Evolutionary conservation across 176 grass and related monocot species (phyloP), one percentile per base, ranked within the genome.

Genomic region (Oryza australiensis): DNA sequence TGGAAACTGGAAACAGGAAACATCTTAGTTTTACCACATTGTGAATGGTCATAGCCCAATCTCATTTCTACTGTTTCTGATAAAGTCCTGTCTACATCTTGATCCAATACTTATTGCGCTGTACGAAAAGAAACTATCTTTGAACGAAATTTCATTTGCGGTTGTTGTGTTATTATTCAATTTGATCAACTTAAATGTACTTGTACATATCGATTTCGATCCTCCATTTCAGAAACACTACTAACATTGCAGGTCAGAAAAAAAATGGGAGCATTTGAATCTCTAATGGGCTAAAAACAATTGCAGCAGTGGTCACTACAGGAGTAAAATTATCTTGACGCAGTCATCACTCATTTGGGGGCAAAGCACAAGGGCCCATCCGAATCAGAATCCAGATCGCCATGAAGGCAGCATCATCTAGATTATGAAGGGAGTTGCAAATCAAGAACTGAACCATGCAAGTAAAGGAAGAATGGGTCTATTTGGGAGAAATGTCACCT

Each of bases 401-500:
- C 18, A 41, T 32, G 43, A 73, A 38, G 41, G 12, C 20, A 68
- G 60, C 13, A 8, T 33, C 33, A 18, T 55, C 18, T 33, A 68
- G 45, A 3, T 45, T 30, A 26, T 42, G 3, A 10, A 75, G 16
- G 23, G 68, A 28, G 64, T 57, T 12, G 11, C 32, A 3, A 55
- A 53, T 30, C 64, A 77, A 16, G 45, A 76, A 60, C 9, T 60
- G 2, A 60, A 10, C 6, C 5, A 1, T 53, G 49, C 49, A 53
- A n/a, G 53, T 23, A 23, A 9, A 7, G n/a, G 53, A 23, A 59
- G 7, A 13, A 51, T 13, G 9, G 12, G 48, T 5, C 1, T 7
- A 22, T 55, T 22, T 22, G 49, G 6, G 9, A 18, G 14, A 29
- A 35, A 41, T 62, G 43, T 51, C 12, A 91, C 92, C 89, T 91